Percentiles rank a stretch among this genome's conserved stretches.
phyloP scores from a whole-genome alignment of 2,329 filamentous ascomycete species.

The Kalmusia sp. region DNA sequence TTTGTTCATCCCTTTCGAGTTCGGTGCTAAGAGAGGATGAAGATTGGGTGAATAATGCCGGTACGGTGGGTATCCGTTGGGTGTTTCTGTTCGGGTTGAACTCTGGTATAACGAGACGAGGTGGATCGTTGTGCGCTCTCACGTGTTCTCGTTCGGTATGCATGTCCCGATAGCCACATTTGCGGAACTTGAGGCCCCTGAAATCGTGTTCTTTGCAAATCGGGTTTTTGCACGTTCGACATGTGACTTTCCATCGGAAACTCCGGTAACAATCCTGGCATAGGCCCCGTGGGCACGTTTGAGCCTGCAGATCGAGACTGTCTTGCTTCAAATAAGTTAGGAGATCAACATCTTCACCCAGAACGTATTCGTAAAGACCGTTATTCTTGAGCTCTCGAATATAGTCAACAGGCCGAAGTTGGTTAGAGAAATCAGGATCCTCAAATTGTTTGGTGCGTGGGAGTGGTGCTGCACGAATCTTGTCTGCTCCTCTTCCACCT shows the following conservation, averaged over 20 bases:
- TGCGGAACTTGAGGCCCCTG: constrained; percentile 61
- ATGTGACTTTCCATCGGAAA: constrained; percentile 67
- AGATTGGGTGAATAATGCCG: constrained; percentile 24
- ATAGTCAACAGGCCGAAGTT: constrained; percentile 56
- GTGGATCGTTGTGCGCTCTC: constrained; percentile 41
- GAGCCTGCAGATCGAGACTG: constrained; percentile 51
- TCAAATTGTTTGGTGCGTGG: constrained; percentile 63
- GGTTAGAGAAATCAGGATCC: constrained; percentile 60
- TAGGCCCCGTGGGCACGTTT: constrained; percentile 61
- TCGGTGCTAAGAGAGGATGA: constrained; percentile 32
- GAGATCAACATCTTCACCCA: constrained; percentile 50
- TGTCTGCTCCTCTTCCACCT: constrained; percentile 60
- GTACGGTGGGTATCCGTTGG: constrained; percentile 33
- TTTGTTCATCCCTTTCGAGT: constrained; percentile 31
- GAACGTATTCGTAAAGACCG: constrained; percentile 49
- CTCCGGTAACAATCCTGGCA: constrained; percentile 65
- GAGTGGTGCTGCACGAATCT: constrained; percentile 63
- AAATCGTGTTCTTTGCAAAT: constrained; percentile 68
- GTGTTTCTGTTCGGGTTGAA: constrained; percentile 42
- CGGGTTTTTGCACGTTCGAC: constrained; percentile 62
- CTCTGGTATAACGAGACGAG: constrained; percentile 44
- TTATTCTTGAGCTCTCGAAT: constrained; percentile 50
- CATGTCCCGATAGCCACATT: constrained; percentile 65
- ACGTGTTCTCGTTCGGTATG: constrained; percentile 55
- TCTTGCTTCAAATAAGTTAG: constrained; percentile 49